Percentiles rank a stretch among this genome's conserved stretches.
Evolutionary conservation across 2,329 filamentous ascomycete genomes (phyloP).

Genomic region (Lasiodiplodia sp.): DNA sequence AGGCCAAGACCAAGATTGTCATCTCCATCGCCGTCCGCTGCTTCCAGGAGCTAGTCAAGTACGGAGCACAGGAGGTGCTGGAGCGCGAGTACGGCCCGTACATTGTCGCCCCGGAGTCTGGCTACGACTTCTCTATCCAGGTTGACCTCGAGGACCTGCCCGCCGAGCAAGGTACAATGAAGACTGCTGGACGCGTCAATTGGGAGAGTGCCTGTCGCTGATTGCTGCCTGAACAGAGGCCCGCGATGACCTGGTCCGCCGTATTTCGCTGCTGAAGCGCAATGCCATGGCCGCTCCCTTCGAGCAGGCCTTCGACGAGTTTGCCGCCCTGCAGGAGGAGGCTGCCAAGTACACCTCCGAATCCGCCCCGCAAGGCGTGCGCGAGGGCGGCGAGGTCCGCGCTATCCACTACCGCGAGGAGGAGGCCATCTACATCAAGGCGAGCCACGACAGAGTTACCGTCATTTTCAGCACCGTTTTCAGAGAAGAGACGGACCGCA

Average conservation of each 20-base stretch:
- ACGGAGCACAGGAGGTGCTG: slow-evolving; percentile 90
- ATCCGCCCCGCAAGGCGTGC: slow-evolving; percentile 87
- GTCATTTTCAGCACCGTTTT: slow-evolving; percentile 99
- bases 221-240: slow-evolving; percentile 65
- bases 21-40: slow-evolving; percentile 96
- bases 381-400: slow-evolving; percentile 91
- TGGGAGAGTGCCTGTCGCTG: slow-evolving; percentile 38
- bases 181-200: background rate
- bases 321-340: slow-evolving; percentile 84
- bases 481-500: slow-evolving; percentile 94
- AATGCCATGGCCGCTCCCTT: slow-evolving; percentile 99
- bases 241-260: slow-evolving; percentile 83
- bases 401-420: slow-evolving; percentile 98
- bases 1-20: slow-evolving; percentile 90
- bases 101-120: slow-evolving; percentile 84
- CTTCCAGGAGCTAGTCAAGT: slow-evolving; percentile 88
- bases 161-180: slow-evolving; percentile 71
- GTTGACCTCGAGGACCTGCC: slow-evolving; percentile 90
- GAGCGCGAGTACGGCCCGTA: slow-evolving; percentile 94
- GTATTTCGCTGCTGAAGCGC: slow-evolving; percentile 91
- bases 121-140: slow-evolving; percentile 94
- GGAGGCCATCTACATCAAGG: slow-evolving; percentile 98
- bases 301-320: slow-evolving; percentile 94
- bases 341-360: slow-evolving; percentile 93
- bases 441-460: slow-evolving; percentile 94